Evolutionary conservation across 805 yeast genomes (phyloP), one percentile per base, ranked within the genome.

Genomic region (Hanseniaspora nectarophila): DNA sequence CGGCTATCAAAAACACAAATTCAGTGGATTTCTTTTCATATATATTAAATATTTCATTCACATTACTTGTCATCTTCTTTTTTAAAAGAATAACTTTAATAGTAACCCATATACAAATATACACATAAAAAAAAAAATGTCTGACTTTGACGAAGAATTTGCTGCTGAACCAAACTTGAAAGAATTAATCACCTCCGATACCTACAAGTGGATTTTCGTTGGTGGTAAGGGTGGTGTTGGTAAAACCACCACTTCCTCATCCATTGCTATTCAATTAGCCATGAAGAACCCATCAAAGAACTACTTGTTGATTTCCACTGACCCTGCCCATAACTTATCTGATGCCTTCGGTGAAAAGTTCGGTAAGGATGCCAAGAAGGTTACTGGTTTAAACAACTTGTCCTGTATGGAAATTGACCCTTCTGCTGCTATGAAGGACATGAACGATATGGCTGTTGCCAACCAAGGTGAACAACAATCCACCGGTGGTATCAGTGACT

Each of bases 201-300:
- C 83, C 12, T 76, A 92, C 63, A 85, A 85, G 63, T 92, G 99
- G 99, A 82, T 92, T 57, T 92, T 92, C 63, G 97, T 90, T 42
- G 99, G 99, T 58, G 99, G 99, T 60, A 92, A 92, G 73, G 99
- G 99, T 67, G 99, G 99, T 69, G 99, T 92, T 28, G 99, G 99
- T 62, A 92, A 92, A 67, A 92, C 99, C 57, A 92, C 98, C 24
- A 85, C 97, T 3, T 90, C 97, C 1, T 89, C 95, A 44, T 88
- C 97, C 23, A 76, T 92, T 59, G 95, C 99, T 21, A 82, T 89
- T 56, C 97, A 92, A 69, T 76, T 92, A 66, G 97, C 98, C 16
- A 68, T 84, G 56, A 73, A 76, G 54, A 82, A 94, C 63, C 94
- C 95, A 33, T 58, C 67, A 16, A 89, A 87, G 58, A 82, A 84